Percentiles rank a stretch among this genome's conserved stretches.
Evolutionary conservation across 2,329 filamentous ascomycete species (phyloP).

Genomic region (Rosellinia necatrix): DNA sequence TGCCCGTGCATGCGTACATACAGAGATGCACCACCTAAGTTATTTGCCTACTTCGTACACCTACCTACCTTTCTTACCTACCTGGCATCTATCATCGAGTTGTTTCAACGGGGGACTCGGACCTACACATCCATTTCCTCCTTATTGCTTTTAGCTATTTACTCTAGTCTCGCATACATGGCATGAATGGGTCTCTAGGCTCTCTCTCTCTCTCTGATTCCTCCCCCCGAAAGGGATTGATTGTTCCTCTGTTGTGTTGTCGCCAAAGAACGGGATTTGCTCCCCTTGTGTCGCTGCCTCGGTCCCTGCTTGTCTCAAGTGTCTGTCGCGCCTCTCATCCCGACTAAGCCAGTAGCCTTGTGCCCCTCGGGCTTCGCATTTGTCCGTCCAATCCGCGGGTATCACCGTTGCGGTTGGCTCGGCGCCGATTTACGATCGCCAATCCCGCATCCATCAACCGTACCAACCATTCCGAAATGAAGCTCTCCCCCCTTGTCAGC

Average conservation of each 20-base stretch:
- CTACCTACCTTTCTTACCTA: too few species aligned
- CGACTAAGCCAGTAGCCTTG: not conserved
- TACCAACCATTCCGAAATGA: slow-evolving; percentile 48
- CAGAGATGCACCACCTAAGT: too few species aligned
- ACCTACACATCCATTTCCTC: slow-evolving; percentile 4
- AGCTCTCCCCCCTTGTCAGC: slow-evolving; percentile 56
- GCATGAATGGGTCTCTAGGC: slow-evolving; percentile 19
- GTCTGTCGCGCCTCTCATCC: too few species aligned
- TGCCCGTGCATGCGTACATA: not conserved
- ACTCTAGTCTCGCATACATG: slow-evolving; percentile 17
- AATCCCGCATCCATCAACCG: not conserved
- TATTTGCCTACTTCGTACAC: too few species aligned
- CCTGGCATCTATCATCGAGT: not conserved
- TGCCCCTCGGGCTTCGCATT: not conserved
- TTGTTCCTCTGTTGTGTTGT: slow-evolving; percentile 2
- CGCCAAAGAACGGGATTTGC: not conserved
- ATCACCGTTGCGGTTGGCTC: too few species aligned
- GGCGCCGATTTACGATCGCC: too few species aligned
- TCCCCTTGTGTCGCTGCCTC: not conserved
- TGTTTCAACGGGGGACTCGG: slow-evolving; percentile 2
- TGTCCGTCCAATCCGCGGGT: not conserved
- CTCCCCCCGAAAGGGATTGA: slow-evolving; percentile 3
- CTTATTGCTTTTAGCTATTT: slow-evolving; percentile 8
- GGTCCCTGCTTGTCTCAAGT: not conserved
- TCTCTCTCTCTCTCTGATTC: slow-evolving; percentile 13